Evolutionary conservation across 2,329 filamentous ascomycete genomes (phyloP).

Genomic region (Pseudocercospora pini-densiflorae): DNA sequence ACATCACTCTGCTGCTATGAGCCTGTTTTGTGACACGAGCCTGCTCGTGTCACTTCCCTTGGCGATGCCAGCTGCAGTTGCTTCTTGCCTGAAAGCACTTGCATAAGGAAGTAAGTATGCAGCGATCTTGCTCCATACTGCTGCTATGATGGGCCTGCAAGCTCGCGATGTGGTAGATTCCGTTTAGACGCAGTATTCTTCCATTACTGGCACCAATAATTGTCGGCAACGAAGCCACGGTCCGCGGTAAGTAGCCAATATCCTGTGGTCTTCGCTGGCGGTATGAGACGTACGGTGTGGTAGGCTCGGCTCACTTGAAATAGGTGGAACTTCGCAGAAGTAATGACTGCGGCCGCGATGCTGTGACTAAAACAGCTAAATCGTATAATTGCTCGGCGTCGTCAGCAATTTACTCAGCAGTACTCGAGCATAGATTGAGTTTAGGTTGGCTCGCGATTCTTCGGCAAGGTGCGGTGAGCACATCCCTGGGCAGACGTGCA

Average conservation of each 20-base stretch:
- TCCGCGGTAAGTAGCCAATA: background rate
- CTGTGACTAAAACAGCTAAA: background rate
- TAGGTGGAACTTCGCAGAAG: background rate
- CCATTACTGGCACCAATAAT: background rate
- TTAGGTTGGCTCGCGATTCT: too few relatives aligned
- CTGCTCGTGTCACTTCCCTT: too few relatives aligned
- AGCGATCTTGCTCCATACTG: background rate
- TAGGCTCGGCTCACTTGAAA: background rate
- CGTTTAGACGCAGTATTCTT: background rate
- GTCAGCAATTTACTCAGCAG: background rate
- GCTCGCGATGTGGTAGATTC: background rate
- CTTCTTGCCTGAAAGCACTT: background rate
- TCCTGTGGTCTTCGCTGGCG: background rate
- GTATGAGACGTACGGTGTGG: background rate
- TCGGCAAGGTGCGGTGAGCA: background rate
- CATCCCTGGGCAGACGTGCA: background rate
- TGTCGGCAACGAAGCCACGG: background rate
- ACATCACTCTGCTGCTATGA: too few relatives aligned
- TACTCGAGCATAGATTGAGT: too few relatives aligned
- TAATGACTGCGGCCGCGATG: background rate
- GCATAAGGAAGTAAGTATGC: background rate
- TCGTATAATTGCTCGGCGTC: background rate
- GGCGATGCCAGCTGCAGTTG: too few relatives aligned
- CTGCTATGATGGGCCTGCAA: background rate
- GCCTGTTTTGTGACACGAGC: too few relatives aligned